Percentiles rank a stretch among this genome's conserved stretches.
Evolutionary conservation across 257 asterid species (phyloP).

Genomic region (Solanum chiquidenum): DNA sequence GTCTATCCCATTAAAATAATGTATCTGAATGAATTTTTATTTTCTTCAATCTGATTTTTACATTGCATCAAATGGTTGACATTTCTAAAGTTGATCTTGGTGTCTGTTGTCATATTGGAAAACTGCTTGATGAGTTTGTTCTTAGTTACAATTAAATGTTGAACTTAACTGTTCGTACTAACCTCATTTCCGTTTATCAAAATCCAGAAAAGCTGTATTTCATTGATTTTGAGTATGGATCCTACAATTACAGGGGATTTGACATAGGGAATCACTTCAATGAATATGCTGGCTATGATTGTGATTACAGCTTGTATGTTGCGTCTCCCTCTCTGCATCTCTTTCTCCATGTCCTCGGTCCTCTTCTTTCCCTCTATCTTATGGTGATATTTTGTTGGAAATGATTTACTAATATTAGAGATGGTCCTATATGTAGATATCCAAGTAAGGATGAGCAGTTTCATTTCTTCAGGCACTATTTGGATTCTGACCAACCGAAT

Average conservation of each 20-base stretch:
- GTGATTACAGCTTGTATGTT: slow-evolving; percentile 80
- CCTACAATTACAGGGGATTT: slow-evolving; percentile 87
- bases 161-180: not conserved
- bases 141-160: not conserved
- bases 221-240: slow-evolving; percentile 96
- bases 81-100: not conserved
- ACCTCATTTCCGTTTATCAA: slow-evolving; percentile 6
- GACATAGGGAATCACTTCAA: slow-evolving; percentile 99
- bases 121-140: not conserved
- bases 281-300: slow-evolving; percentile 96
- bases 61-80: not conserved
- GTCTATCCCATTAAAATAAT: not conserved
- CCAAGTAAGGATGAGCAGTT: slow-evolving; percentile 67
- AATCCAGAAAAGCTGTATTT: slow-evolving; percentile 75
- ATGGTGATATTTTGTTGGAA: not conserved
- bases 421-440: slow-evolving; percentile 37
- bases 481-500: slow-evolving; percentile 44
- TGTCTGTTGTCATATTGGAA: not conserved
- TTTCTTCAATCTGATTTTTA: not conserved
- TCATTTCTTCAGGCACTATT: slow-evolving; percentile 80
- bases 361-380: not conserved
- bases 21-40: not conserved
- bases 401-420: not conserved
- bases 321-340: slow-evolving; percentile 1
- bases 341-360: not conserved